Base-by-base conservation (phyloP, 2,329 filamentous ascomycete species). In the Microcyclospora pomicola region DNA sequence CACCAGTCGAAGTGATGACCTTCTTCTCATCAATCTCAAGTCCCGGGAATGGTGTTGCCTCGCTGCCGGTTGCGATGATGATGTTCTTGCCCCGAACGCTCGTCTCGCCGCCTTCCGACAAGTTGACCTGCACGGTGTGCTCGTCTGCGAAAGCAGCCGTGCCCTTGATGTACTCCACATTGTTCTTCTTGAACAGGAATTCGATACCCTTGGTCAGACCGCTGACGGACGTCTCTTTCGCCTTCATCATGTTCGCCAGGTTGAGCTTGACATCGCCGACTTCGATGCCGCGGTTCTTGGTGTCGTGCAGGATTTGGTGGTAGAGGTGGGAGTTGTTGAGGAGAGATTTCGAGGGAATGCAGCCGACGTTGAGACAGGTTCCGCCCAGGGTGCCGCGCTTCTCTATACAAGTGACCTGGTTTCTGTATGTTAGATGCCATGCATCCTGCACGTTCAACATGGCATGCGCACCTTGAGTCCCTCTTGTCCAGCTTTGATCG, bases 261-360 rank as follows among this genome's bases (percentile, higher is more conserved):
- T 98, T 95, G 59, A 98, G 80, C 66, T 93, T 92, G 58, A 98
- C 88, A 67, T 94, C 85, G 59, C 82, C 80, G 53, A 98, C 91
- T 59, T 96, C 88, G 62, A 98, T 98, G 61, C 91, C 91, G 62
- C 91, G 85, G 66, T 82, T 77, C 70, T 95, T 94, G 50, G 86
- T 88, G 71, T 98, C 91, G 70, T 98, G 88, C 44, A 92, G 76
- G 59, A 95, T 82, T 67, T 87, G 82, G 71, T 96, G 88, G 73
- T 96, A 96, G 44, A 96, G 75, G 65, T 95, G 86, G 54, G 91
- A 95, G 74, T 96, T 96, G 79, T 96, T 98, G 64, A 98, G 83
- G 52, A 98, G 84, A 46, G 91, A 95, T 69, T 98, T 98, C 49
- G 91, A 98, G 50, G 91, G 91, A 61, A 98, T 98, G 69, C 91